Base-by-base conservation (phyloP, 2,329 filamentous ascomycete genomes). In the Fonsecaea pedrosoi region DNA sequence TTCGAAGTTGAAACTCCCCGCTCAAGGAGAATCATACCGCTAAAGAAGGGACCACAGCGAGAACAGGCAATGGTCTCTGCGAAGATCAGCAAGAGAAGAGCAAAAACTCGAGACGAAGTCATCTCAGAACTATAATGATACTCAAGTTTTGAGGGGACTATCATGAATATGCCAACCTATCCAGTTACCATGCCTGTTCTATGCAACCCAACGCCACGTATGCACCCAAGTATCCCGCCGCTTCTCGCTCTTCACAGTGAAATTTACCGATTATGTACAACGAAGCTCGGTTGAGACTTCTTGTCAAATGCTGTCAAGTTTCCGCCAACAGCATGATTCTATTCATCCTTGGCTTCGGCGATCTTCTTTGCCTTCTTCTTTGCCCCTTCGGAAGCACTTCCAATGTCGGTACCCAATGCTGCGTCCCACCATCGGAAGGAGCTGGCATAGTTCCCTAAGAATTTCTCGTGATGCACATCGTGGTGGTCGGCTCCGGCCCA, bases 371-470 rank as follows among this genome's bases (percentile, higher is more conserved):
- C 45, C 18, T 66, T 60, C 48, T 64, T 63, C 42, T 65, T 67
- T 48, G 60, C 64, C 7, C 60, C 59, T n/a, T 61, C 68, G n/a
- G 63, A 67, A 35, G 64, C 62, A 58, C 65, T 70, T 37, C 92
- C 92, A 71, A 92, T 92, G 85, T 99, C 94, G 69, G 95, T 99
- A 81, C 97, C 94, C 73, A 98, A 86, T 74, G 89, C 79, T 79
- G 91, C 96, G 83, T 99, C 95, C 95, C 95, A 99, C 95, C 95
- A 99, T 80, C 94, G 88, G 88, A 99, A 99, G 84, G 92, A 96
- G 77, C 93, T 97, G 60, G 94, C 85, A 79, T 98, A 99, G 85
- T 99, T 99, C 74, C 95, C 95, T 71, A 99, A 93, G 82, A 99
- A 99, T 78, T 93, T 92, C 84, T 99, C 95, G 82, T 99, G 95